These are phyloP conservation scores for Turnera subulata DNA, from an alignment of 345 rosid genomes.

Conservation along the genomic window DNA sequence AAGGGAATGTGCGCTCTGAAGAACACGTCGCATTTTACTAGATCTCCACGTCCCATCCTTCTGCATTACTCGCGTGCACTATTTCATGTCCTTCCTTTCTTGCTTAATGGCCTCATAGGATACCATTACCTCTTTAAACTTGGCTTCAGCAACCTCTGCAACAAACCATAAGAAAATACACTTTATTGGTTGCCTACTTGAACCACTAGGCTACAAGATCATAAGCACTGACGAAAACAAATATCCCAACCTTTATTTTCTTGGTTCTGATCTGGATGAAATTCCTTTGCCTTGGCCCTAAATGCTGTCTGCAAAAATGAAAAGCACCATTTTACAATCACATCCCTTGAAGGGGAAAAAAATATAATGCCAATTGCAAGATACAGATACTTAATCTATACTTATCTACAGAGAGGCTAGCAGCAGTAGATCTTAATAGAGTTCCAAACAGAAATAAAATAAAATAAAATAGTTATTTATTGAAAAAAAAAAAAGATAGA, in stretches of 20 bases:
- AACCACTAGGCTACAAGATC: not conserved
- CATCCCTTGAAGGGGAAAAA: not conserved
- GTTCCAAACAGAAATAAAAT: no score
- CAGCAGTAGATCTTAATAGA: no score
- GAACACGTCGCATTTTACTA: not conserved
- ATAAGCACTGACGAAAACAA: not conserved
- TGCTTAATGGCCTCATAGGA: constrained; percentile 88
- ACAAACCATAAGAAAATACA: not conserved
- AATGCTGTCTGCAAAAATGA: constrained; percentile 69
- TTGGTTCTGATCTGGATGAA: constrained; percentile 97
- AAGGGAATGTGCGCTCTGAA: not conserved
- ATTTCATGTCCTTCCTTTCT: constrained; percentile 52
- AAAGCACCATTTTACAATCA: constrained; percentile 4
- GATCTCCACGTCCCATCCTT: not conserved
- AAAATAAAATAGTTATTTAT: no score
- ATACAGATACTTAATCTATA: no score
- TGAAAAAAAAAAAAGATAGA: no score
- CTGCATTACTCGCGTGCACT: not conserved
- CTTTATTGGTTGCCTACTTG: not conserved
- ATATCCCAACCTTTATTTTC: constrained; percentile 62
- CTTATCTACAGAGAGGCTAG: no score
- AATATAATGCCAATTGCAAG: not conserved
- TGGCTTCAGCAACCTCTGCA: constrained; percentile 84
- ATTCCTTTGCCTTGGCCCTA: constrained; percentile 79
- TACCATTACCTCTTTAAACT: constrained; percentile 83